These are phyloP conservation scores for Emericellopsis cladophorae DNA, from an alignment of 2,329 filamentous ascomycete genomes.

Conservation along the genomic window DNA sequence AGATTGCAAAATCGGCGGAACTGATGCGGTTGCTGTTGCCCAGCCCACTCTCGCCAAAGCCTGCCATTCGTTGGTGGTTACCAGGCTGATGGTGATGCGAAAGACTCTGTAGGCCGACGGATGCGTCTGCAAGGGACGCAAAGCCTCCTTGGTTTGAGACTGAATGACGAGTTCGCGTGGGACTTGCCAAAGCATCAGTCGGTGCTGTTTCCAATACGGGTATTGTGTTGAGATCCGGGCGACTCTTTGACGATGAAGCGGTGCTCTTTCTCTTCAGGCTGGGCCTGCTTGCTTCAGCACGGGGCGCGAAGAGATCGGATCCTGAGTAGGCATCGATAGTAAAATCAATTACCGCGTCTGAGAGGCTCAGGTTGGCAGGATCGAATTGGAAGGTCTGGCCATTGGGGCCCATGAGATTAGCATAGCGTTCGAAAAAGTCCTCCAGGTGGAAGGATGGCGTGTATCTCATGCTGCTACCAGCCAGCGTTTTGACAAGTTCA, in stretches of 20 bases:
- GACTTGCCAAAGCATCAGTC: constrained; percentile 13
- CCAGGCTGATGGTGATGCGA: background rate
- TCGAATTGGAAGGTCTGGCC: constrained; percentile 55
- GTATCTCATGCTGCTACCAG: constrained; percentile 54
- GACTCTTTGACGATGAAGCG: constrained; percentile 16
- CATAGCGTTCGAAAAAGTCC: constrained; percentile 77
- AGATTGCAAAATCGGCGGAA: background rate
- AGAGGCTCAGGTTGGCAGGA: constrained; percentile 59
- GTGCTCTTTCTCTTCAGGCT: constrained; percentile 38
- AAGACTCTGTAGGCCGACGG: background rate
- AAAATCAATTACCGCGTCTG: constrained; percentile 52
- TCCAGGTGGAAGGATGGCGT: constrained; percentile 73
- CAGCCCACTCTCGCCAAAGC: background rate
- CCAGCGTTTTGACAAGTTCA: constrained; percentile 63
- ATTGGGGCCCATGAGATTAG: constrained; percentile 40
- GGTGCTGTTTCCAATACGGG: constrained; percentile 4
- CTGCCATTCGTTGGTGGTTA: background rate
- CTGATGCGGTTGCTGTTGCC: too few species aligned
- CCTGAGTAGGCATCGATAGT: constrained; percentile 40
- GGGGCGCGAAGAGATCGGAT: constrained; percentile 33
- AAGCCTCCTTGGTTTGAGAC: constrained; percentile 11
- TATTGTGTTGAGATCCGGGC: background rate
- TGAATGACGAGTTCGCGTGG: constrained; percentile 21
- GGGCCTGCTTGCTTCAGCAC: constrained; percentile 16
- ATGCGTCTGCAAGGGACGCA: background rate